phyloP scores from a whole-genome alignment of 2,329 filamentous ascomycete species.

The Aspergillus tubingensis region DNA sequence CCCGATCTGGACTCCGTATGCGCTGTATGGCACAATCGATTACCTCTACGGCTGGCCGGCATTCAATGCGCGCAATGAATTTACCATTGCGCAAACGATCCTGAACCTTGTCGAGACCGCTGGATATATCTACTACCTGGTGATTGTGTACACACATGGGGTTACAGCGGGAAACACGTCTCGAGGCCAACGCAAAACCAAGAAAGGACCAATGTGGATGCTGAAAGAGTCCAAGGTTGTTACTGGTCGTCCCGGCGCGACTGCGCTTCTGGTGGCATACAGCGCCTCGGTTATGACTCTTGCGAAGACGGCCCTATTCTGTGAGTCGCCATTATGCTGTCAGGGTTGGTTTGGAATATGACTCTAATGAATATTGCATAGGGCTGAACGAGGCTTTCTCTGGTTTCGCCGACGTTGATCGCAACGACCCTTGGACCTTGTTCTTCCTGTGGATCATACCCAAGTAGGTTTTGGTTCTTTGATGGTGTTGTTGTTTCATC shows the following conservation, averaged over 20 bases:
- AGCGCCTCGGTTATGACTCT: slow-evolving; percentile 64
- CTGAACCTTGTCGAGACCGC: slow-evolving; percentile 69
- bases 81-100: slow-evolving; percentile 71
- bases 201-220: slow-evolving; percentile 44
- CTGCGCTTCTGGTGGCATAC: slow-evolving; percentile 61
- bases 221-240: slow-evolving; percentile 54
- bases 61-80: slow-evolving; percentile 68
- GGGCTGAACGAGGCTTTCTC: slow-evolving; percentile 64
- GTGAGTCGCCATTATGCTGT: slow-evolving; percentile 46
- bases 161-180: slow-evolving; percentile 29
- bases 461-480: slow-evolving; percentile 54
- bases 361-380: slow-evolving; percentile 7
- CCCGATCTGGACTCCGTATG: slow-evolving; percentile 75
- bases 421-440: slow-evolving; percentile 58
- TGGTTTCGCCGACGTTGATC: slow-evolving; percentile 62
- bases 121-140: slow-evolving; percentile 66
- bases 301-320: slow-evolving; percentile 68
- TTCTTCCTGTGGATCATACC: slow-evolving; percentile 65
- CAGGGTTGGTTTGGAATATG: neutral
- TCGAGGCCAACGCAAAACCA: slow-evolving; percentile 29
- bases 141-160: slow-evolving; percentile 51
- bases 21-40: slow-evolving; percentile 77
- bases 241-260: slow-evolving; percentile 53
- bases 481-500: neutral
- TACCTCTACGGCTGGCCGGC: slow-evolving; percentile 79